Evolutionary conservation across 257 asterid species (phyloP).

Genomic region (Solanum ahanhuiri): DNA sequence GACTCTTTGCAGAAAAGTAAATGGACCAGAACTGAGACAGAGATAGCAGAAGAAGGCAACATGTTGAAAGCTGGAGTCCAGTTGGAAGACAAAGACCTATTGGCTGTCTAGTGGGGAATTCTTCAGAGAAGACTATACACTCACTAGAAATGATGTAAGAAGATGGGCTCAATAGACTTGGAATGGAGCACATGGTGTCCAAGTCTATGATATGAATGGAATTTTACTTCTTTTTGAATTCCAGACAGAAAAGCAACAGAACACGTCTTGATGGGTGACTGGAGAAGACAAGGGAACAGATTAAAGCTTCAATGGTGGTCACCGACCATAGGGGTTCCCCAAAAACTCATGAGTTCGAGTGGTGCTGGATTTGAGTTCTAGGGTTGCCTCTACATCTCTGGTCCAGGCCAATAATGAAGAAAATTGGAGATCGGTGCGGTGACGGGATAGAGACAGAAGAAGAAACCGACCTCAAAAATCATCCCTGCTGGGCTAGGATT

Average conservation of each 20-base stretch:
- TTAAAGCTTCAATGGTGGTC: no score
- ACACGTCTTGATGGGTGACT: neutral
- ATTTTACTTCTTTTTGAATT: no score
- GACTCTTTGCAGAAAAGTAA: neutral
- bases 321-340: no score
- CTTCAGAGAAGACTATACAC: neutral
- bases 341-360: no score
- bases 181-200: neutral
- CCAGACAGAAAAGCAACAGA: neutral
- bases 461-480: neutral
- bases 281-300: neutral
- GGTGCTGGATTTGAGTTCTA: no score
- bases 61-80: neutral
- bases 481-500: neutral
- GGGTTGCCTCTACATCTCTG: neutral
- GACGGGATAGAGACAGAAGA: neutral
- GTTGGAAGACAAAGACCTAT: neutral
- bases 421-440: neutral
- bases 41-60: neutral
- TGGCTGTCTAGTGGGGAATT: neutral
- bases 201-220: neutral
- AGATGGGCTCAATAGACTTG: neutral
- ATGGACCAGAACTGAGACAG: neutral
- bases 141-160: neutral
- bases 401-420: neutral